Percentiles rank a stretch among this genome's conserved stretches.
phyloP scores from a whole-genome alignment of 202 grass and related monocot genomes.

The Musa balbisiana region DNA sequence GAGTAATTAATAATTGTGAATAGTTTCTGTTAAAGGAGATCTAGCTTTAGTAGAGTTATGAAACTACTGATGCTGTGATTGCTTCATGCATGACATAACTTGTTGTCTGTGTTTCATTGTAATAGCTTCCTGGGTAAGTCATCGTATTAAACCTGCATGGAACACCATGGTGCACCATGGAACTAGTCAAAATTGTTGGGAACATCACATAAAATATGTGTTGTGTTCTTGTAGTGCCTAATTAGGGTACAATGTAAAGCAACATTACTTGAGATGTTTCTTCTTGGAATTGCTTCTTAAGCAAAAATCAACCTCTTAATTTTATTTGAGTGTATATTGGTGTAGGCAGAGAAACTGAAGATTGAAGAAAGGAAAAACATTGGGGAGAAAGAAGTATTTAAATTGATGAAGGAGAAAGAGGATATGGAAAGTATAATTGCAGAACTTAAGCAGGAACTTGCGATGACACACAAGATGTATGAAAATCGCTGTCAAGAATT shows the following conservation, averaged over 20 bases:
- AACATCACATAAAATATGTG: not conserved
- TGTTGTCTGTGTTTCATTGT: too few relatives aligned
- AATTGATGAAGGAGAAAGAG: constrained; percentile 4
- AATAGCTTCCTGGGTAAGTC: too few relatives aligned
- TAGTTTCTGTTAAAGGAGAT: too few relatives aligned
- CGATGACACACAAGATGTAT: constrained; percentile 43
- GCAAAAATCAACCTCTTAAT: not conserved
- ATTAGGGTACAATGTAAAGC: not conserved
- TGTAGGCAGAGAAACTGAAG: constrained; percentile 8
- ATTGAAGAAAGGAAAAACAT: constrained; percentile 14
- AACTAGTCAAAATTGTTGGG: not conserved
- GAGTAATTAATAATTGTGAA: too few relatives aligned
- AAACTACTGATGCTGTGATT: too few relatives aligned
- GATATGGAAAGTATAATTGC: constrained; percentile 1
- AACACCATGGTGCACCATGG: not conserved
- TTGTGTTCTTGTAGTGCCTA: too few relatives aligned
- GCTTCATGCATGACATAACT: too few relatives aligned
- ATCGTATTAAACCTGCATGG: too few relatives aligned
- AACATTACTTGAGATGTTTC: not conserved
- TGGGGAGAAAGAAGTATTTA: not conserved
- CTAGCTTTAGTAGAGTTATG: too few relatives aligned
- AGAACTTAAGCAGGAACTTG: constrained; percentile 63
- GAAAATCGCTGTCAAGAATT: constrained; percentile 46
- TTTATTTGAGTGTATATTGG: not conserved
- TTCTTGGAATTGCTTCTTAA: not conserved